Base-by-base conservation (phyloP, 805 yeast genomes). In the Teunomyces stri region DNA sequence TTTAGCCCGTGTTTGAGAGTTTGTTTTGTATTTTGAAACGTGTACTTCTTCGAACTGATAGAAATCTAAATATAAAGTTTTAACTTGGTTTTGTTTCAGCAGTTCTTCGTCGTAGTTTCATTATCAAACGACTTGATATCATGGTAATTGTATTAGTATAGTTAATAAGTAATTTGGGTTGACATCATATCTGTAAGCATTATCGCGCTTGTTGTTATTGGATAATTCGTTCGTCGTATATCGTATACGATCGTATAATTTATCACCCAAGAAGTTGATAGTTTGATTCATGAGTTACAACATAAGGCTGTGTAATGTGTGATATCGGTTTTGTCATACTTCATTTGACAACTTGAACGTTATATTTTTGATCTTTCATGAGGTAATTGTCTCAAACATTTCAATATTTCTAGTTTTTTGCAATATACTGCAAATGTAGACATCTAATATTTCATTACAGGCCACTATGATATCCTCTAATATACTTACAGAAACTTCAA, bases 141-240 rank as follows among this genome's bases (percentile, higher is more conserved):
- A 25, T 25, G 27, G 4, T 25, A 25, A 10, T 9, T 16, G 20
- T 20, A n/a, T 13, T 31, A 13, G 29, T 37, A 9, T 21, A 21
- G 40, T n/a, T 31, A 13, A 13, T 13, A 31, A 6, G 18, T 6
- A 7, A 13, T 13, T 7, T 31, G 34, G 16, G 34, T 31, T 31
- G 34, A n/a, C 22, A n/a, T 22, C 7, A n/a, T 16, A n/a, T 22
- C 10, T 10, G 40, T 37, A 37, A 37, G 40, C 40, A 37, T n/a
- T 3, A 37, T n/a, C 29, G 40, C 40, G 40, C 40, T n/a, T 20
- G 25, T n/a, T 37, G n/a, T 21, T 22, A 37, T 37, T 37, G 40
- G 40, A 22, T 6, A 27, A 22, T 21, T 37, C 29, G 40, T 37
- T 21, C 20, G 6, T 37, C 40, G 40, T 37, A 21, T 13, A 31